Conservation (phyloP, 2,329 filamentous ascomycete genomes). For the Trichoderma sp. region DNA sequence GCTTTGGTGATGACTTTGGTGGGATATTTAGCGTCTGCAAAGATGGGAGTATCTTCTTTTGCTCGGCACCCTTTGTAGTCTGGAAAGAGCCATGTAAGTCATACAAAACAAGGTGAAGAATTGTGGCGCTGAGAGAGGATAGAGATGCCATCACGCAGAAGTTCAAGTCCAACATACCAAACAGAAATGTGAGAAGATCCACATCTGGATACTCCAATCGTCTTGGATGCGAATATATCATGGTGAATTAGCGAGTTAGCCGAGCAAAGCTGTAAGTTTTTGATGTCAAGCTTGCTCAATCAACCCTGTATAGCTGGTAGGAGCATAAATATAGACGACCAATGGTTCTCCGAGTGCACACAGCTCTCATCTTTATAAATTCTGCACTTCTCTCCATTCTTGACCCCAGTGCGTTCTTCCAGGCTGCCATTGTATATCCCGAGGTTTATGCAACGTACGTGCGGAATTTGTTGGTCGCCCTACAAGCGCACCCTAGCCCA, state of each 20-base stretch:
- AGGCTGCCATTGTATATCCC: not conserved
- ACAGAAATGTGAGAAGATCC: slow-evolving; percentile 47
- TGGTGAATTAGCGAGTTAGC: slow-evolving; percentile 19
- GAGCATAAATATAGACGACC: not conserved
- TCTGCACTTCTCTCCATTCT: not conserved
- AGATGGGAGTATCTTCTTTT: slow-evolving; percentile 54
- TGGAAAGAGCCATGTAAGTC: slow-evolving; percentile 26
- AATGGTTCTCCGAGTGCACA: not conserved
- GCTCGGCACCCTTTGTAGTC: slow-evolving; percentile 40
- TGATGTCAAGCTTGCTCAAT: not conserved
- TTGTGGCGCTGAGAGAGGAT: not conserved
- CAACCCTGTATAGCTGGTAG: too few relatives aligned
- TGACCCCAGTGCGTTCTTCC: not conserved
- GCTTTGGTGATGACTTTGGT: slow-evolving; percentile 56
- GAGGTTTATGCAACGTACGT: not conserved
- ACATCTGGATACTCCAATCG: slow-evolving; percentile 38
- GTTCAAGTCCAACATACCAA: slow-evolving; percentile 39
- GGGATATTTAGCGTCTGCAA: slow-evolving; percentile 59
- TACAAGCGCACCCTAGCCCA: not conserved
- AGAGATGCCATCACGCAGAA: not conserved
- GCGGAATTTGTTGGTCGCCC: not conserved
- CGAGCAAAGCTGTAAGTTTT: not conserved
- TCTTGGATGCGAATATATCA: slow-evolving; percentile 43
- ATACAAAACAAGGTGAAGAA: not conserved
- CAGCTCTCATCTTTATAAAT: not conserved